Conservation (phyloP, 1,284 basidiomycete species). For the Athelia sp. region DNA sequence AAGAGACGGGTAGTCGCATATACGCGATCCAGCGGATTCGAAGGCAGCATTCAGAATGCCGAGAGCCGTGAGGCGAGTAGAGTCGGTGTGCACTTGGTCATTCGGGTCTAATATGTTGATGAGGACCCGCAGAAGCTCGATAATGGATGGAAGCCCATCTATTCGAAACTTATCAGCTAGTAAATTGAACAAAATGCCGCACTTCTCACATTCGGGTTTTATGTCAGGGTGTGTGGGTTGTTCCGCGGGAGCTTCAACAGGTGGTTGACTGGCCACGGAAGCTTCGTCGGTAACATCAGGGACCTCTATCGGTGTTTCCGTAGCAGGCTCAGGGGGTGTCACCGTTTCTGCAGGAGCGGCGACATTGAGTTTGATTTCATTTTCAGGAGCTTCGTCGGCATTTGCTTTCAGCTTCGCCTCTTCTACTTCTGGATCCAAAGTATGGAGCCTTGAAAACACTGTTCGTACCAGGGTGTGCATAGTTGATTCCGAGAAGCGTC, state of each 20-base stretch:
- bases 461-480: constrained; percentile 86
- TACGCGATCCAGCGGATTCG: constrained; percentile 75
- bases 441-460: constrained; percentile 74
- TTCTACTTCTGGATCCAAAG: constrained; percentile 60
- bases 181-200: constrained; percentile 5
- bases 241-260: constrained; percentile 32
- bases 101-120: constrained; percentile 94
- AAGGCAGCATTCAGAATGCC: constrained; percentile 88
- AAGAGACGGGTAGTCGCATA: constrained; percentile 75
- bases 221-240: neutral
- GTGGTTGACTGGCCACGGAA: constrained; percentile 32
- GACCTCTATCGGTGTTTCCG: neutral
- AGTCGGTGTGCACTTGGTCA: constrained; percentile 94
- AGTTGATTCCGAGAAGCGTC: constrained; percentile 90
- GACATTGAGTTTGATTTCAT: constrained; percentile 60
- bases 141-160: constrained; percentile 90
- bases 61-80: constrained; percentile 88
- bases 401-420: constrained; percentile 53
- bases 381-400: constrained; percentile 45
- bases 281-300: neutral
- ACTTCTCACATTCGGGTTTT: constrained; percentile 37
- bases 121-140: constrained; percentile 91
- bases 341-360: constrained; percentile 22
- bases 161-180: constrained; percentile 15
- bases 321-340: neutral